phyloP scores from a whole-genome alignment of 73 alveolate species.

The Paramecium biaurelia region DNA sequence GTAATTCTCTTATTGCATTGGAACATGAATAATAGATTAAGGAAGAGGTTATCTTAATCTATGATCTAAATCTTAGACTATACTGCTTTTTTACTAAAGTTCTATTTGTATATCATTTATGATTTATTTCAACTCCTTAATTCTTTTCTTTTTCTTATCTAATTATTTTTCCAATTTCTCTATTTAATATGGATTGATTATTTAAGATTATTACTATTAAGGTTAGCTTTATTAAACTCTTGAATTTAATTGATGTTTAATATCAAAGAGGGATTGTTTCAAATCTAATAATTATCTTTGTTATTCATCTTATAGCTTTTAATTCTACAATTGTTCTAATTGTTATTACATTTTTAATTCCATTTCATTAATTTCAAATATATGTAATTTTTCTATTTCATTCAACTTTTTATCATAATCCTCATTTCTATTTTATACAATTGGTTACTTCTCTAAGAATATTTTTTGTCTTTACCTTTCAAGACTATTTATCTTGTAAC shows the following conservation, averaged over 20 bases:
- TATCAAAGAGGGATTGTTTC: not conserved
- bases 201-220: not conserved
- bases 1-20: not conserved
- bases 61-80: not conserved
- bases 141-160: not conserved
- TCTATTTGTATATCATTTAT: not conserved
- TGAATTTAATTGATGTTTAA: not conserved
- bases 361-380: not conserved
- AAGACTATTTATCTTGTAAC: conserved; percentile 5
- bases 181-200: not conserved
- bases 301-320: not conserved
- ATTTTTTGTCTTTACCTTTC: not conserved
- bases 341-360: not conserved
- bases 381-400: conserved; percentile 29
- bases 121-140: not conserved
- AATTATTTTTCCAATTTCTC: conserved; percentile 14
- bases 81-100: not conserved
- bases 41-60: not conserved
- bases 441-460: not conserved
- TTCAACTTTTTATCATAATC: not conserved
- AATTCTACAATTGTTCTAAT: not conserved
- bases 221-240: not conserved
- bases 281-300: not conserved
- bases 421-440: not conserved
- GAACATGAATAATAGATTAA: conserved; percentile 9